Conservation (phyloP, 1,284 basidiomycete genomes). For the Cystobasidium slooffiae region DNA sequence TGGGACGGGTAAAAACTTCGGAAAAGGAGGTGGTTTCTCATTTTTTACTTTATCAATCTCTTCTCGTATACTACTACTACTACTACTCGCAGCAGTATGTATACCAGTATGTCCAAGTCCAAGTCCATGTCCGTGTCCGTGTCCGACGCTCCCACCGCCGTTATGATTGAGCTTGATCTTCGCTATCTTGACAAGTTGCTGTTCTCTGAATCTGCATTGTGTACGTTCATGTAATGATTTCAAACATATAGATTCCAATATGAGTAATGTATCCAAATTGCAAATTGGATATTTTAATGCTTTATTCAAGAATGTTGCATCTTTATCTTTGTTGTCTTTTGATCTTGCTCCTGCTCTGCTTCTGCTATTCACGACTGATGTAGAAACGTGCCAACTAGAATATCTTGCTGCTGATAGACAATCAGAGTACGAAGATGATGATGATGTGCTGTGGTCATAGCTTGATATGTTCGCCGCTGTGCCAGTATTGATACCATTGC, state of each 20-base stretch:
- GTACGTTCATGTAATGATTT: not conserved
- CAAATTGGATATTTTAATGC: slow-evolving; percentile 25
- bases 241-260: slow-evolving; percentile 17
- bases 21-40: slow-evolving; percentile 11
- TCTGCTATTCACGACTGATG: not conserved
- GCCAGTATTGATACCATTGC: not conserved
- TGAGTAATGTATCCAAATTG: slow-evolving; percentile 19
- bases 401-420: no score
- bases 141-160: no score
- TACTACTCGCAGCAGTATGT: not conserved
- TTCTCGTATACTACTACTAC: not conserved
- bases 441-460: no score
- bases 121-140: no score
- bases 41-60: not conserved
- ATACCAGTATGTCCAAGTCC: no score
- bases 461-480: not conserved
- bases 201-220: not conserved
- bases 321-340: not conserved
- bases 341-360: not conserved
- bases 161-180: not conserved
- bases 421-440: no score
- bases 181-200: not conserved
- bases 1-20: slow-evolving; percentile 20
- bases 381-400: not conserved
- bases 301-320: slow-evolving; percentile 18